phyloP scores from a whole-genome alignment of 1,284 basidiomycete species.

The Sanguinoderma infundibulare region DNA sequence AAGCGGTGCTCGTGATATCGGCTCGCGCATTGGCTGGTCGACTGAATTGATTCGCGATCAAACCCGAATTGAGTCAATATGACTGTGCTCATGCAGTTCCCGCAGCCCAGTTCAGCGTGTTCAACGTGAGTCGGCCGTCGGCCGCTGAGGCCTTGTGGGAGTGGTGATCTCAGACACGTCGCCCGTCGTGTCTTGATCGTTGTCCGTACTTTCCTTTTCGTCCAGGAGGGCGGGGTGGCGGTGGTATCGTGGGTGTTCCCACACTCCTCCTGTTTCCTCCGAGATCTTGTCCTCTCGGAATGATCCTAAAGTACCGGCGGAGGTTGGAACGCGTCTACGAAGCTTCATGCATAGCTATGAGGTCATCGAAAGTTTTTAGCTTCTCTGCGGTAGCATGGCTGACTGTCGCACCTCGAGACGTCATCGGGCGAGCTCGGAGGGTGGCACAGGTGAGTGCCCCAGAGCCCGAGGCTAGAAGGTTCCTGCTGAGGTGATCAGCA shows the following conservation, averaged over 20 bases:
- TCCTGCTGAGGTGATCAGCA: background rate
- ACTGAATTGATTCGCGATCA: slow-evolving; percentile 8
- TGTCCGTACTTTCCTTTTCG: background rate
- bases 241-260: background rate
- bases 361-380: background rate
- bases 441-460: background rate
- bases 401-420: background rate
- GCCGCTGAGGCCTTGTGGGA: background rate
- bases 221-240: background rate
- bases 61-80: slow-evolving; percentile 9
- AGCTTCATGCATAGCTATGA: background rate
- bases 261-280: slow-evolving; percentile 18
- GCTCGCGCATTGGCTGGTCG: background rate
- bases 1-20: background rate
- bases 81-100: slow-evolving; percentile 1
- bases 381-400: background rate
- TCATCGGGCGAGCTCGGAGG: slow-evolving; percentile 15
- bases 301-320: background rate
- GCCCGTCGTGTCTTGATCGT: background rate
- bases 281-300: slow-evolving; percentile 4
- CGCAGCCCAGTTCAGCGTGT: background rate
- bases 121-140: background rate
- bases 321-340: background rate
- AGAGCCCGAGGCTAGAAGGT: background rate
- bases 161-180: background rate